Evolutionary conservation across 2,329 filamentous ascomycete genomes (phyloP).

Genomic region (Mycosphaerella sp.): DNA sequence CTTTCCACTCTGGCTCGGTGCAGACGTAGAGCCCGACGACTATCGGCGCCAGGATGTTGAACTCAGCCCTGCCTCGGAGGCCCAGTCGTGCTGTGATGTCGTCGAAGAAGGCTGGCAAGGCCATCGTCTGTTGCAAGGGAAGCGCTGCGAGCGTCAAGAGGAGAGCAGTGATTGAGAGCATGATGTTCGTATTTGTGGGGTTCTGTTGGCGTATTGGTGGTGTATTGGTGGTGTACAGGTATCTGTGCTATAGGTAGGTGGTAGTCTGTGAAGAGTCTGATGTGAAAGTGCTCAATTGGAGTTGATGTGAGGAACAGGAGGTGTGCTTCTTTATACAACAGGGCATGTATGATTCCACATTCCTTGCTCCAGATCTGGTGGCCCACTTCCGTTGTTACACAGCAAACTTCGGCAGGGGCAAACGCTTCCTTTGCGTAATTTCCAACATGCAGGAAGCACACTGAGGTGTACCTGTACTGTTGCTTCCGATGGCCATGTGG

Average conservation of each 20-base stretch:
- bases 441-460: neutral
- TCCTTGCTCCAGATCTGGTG: conserved; percentile 5
- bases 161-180: conserved; percentile 2
- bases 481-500: conserved; percentile 9
- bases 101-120: conserved; percentile 3
- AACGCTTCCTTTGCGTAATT: conserved; percentile 1
- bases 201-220: neutral
- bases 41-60: conserved; percentile 17
- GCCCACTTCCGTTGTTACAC: neutral
- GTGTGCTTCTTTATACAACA: no score
- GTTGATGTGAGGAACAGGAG: neutral
- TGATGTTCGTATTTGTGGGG: neutral
- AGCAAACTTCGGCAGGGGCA: conserved; percentile 3
- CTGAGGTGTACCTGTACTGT: neutral
- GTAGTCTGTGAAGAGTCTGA: neutral
- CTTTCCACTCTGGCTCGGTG: conserved; percentile 17
- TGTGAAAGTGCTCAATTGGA: neutral
- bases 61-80: conserved; percentile 10
- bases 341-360: conserved; percentile 3
- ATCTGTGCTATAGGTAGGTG: neutral
- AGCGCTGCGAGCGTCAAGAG: conserved; percentile 7
- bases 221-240: no score
- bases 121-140: conserved; percentile 6
- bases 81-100: neutral
- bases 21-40: conserved; percentile 21